A percentile compares a stretch with the other conserved stretches of the same genome.
These are phyloP conservation scores for Leccinum subrobustum DNA, from an alignment of 1,284 basidiomycete species.

Conservation along the genomic window DNA sequence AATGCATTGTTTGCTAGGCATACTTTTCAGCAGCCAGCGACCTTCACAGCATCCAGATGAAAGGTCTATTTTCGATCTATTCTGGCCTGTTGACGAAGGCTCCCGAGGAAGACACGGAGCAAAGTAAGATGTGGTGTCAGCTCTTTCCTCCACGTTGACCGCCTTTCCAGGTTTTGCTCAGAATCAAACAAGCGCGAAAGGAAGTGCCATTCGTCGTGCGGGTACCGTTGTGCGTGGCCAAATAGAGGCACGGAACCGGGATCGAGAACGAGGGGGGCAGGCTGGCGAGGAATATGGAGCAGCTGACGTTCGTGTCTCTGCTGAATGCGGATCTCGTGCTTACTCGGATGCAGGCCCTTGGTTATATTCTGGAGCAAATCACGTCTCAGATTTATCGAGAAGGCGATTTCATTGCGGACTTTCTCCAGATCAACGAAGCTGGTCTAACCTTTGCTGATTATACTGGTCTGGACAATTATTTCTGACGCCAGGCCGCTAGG, in stretches of 20 bases:
- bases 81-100: conserved; percentile 52
- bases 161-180: conserved; percentile 47
- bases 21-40: conserved; percentile 59
- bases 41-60: conserved; percentile 69
- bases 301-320: conserved; percentile 55
- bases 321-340: conserved; percentile 3
- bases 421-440: conserved; percentile 88
- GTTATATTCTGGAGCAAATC: conserved; percentile 74
- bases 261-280: conserved; percentile 53
- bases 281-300: conserved; percentile 59
- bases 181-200: conserved; percentile 29
- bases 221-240: conserved; percentile 76
- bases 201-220: conserved; percentile 66
- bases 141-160: conserved; percentile 1
- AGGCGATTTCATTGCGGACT: conserved; percentile 85
- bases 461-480: conserved; percentile 92
- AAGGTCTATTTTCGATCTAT: conserved; percentile 62
- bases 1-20: conserved; percentile 47
- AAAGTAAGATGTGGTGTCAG: conserved; percentile 43
- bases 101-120: conserved; percentile 68
- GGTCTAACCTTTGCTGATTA: conserved; percentile 95
- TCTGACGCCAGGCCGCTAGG: conserved; percentile 86
- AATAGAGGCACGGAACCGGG: conserved; percentile 55
- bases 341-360: conserved; percentile 67
- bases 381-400: conserved; percentile 79